Conservation (phyloP, 169 alveolate genomes). For the Cyclospora cayetanensis region DNA sequence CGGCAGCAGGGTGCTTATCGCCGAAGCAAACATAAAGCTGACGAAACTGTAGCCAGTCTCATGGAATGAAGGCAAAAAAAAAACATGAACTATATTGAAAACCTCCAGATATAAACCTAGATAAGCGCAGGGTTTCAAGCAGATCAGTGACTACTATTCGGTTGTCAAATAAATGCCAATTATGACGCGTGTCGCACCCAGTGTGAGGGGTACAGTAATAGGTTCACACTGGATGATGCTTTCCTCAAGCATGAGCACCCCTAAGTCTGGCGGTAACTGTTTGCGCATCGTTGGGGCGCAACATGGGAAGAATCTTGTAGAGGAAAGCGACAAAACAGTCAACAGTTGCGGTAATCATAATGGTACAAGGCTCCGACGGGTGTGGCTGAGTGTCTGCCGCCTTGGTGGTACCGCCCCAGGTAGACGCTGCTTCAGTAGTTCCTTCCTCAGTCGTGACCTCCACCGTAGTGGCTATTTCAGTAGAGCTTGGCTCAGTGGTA, state of each 20-base stretch:
- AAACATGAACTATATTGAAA: not conserved
- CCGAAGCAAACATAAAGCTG: too few relatives aligned
- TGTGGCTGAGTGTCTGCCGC: not conserved
- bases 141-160: too few relatives aligned
- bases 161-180: too few relatives aligned
- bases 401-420: too few relatives aligned
- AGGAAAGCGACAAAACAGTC: slow-evolving; percentile 27
- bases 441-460: not conserved
- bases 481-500: not conserved
- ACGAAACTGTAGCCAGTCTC: too few relatives aligned
- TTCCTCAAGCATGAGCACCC: slow-evolving; percentile 9
- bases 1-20: too few relatives aligned
- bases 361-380: not conserved
- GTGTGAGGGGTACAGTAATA: too few relatives aligned
- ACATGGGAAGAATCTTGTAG: not conserved
- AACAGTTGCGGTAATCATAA: not conserved
- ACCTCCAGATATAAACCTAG: not conserved
- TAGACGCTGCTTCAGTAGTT: not conserved
- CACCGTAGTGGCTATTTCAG: not conserved
- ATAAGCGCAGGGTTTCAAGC: too few relatives aligned
- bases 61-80: too few relatives aligned
- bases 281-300: not conserved
- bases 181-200: too few relatives aligned
- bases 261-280: not conserved
- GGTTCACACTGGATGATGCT: too few relatives aligned